phyloP scores from a whole-genome alignment of 208 protist species.

The Tetramitus jugosus region DNA sequence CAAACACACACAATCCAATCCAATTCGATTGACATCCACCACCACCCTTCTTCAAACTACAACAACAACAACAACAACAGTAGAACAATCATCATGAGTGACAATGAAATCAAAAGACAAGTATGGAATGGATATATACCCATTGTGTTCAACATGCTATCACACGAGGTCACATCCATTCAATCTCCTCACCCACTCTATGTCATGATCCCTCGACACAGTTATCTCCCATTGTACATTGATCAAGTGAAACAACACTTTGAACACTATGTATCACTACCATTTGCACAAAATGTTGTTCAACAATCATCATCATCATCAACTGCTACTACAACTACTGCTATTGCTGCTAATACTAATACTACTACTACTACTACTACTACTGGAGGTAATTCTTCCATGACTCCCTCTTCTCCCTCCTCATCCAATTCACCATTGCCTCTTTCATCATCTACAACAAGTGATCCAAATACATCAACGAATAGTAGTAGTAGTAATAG shows the following conservation, averaged over 20 bases:
- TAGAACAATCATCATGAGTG: not conserved
- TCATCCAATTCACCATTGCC: too few relatives aligned
- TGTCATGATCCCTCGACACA: slow-evolving; percentile 18
- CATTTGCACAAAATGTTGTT: not conserved
- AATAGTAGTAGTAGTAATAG: too few relatives aligned
- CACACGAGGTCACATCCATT: not conserved
- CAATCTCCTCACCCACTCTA: not conserved
- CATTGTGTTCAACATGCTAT: not conserved
- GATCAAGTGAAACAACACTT: not conserved
- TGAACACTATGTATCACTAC: not conserved
- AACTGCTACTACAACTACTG: not conserved
- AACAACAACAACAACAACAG: too few relatives aligned
- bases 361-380: too few relatives aligned
- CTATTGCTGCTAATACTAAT: too few relatives aligned
- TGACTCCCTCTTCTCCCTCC: too few relatives aligned
- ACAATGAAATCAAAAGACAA: not conserved
- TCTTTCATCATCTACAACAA: too few relatives aligned
- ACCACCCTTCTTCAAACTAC: too few relatives aligned
- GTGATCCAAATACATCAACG: too few relatives aligned
- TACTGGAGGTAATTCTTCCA: too few relatives aligned
- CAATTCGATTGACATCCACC: too few relatives aligned
- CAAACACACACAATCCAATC: too few relatives aligned
- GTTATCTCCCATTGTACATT: not conserved
- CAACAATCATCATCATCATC: not conserved
- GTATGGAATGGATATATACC: not conserved